Base-by-base conservation (phyloP, 805 yeast genomes). In the Kuraishia molischiana region DNA sequence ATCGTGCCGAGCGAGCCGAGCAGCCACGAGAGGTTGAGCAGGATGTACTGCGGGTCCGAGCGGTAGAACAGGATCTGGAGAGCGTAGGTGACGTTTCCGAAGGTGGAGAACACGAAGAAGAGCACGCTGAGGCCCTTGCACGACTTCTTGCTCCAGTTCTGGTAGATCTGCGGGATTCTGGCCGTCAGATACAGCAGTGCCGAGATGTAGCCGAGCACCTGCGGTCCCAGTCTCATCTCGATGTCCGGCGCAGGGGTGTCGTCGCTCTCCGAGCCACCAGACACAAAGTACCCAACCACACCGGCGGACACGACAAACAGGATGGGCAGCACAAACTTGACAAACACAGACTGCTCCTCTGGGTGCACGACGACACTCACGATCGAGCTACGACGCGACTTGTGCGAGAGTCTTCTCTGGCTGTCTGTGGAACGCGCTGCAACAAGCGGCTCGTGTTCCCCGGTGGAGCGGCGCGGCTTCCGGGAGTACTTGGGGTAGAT, bases 91-190 rank as follows among this genome's bases (percentile, higher is more conserved):
- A 82, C 51, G 54, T 83, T 83, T 15, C 92, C 94, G 48, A 81
- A 61, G 8, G 82, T 72, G 22, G 89, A 79, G 44, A 82, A 76
- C 45, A 83, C 57, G 61, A 83, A 82, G 58, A 83, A 84, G 37
- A 85, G 71, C 44, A 90, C 72, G 39, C 95, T 81, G 48, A 92
- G 79, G 2, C 97, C 97, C 40, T 75, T 71, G 39, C 87, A 87
- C 4, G 95, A 82, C 50, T 79, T 76, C 45, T 95, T 73, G 34
- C 64, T 64, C 54, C 78, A 74, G 59, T 90, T 90, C 52, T 84
- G 94, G 40, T 72, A 61, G 38, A 90, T 82, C 58, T 90, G 98
- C 0, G 98, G 98, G 26, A 58, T 36, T 45, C 86, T 62, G 3
- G 92, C 92, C 6, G 83, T 74, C 45, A 83, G 64, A 54, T 83